phyloP scores from a whole-genome alignment of 2,329 filamentous ascomycete species.

The Hymenoscyphus salicellus region DNA sequence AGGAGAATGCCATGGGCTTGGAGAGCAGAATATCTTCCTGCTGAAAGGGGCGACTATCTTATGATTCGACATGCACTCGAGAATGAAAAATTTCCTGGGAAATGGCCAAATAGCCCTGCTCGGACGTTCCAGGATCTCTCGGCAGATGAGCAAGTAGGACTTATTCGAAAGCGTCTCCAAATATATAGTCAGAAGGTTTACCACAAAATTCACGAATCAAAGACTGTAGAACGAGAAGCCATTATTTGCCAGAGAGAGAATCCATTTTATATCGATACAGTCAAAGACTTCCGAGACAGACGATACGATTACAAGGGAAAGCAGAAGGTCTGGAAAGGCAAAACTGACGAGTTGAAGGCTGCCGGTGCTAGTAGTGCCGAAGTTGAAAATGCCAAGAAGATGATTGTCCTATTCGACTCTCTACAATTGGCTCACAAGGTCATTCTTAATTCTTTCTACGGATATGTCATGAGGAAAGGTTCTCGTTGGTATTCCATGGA shows the following conservation, averaged over 20 bases:
- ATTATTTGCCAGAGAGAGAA: constrained; percentile 99
- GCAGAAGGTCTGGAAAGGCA: constrained; percentile 97
- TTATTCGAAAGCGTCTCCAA: constrained; percentile 83
- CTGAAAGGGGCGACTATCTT: constrained; percentile 97
- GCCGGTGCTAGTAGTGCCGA: constrained; percentile 73
- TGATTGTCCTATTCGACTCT: constrained; percentile 95
- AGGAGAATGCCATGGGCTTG: constrained; percentile 93
- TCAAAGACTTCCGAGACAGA: constrained; percentile 92
- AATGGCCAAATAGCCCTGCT: constrained; percentile 64
- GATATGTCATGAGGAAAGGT: constrained; percentile 98
- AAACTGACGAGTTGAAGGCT: constrained; percentile 81
- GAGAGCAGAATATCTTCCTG: constrained; percentile 95
- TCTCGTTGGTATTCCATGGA: constrained; percentile 99
- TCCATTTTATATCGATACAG: constrained; percentile 96
- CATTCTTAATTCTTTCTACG: constrained; percentile 98
- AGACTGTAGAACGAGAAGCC: constrained; percentile 87
- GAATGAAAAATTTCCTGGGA: constrained; percentile 88
- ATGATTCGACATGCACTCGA: constrained; percentile 93
- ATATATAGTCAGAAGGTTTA: constrained; percentile 98
- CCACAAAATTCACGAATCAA: constrained; percentile 96
- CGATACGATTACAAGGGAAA: constrained; percentile 98
- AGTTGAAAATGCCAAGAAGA: constrained; percentile 94
- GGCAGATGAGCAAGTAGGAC: constrained; percentile 73
- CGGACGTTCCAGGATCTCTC: constrained; percentile 79
- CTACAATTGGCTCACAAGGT: constrained; percentile 97